These are phyloP conservation scores for Suhomyces ambrosiae DNA, from an alignment of 1,139 yeast genomes.

Conservation along the genomic window DNA sequence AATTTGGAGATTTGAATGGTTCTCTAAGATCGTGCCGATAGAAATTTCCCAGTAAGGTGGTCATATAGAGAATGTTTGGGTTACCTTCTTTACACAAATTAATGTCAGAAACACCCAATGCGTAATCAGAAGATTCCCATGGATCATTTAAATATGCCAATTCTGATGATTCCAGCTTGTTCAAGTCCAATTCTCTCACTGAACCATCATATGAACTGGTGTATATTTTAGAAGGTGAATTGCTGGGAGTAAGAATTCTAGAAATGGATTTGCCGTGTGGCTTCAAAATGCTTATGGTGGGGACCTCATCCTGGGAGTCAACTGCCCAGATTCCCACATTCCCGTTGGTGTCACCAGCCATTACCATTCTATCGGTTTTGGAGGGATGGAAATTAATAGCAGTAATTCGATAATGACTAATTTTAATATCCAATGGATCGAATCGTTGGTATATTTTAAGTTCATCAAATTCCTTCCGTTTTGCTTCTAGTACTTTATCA, in stretches of 20 bases:
- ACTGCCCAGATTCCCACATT: constrained; percentile 90
- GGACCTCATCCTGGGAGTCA: constrained; percentile 43
- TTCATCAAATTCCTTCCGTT: constrained; percentile 55
- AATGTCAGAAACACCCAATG: constrained; percentile 65
- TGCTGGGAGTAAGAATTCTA: constrained; percentile 55
- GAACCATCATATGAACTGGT: constrained; percentile 89
- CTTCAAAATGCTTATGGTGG: constrained; percentile 60
- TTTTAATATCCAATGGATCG: constrained; percentile 70
- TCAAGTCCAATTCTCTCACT: constrained; percentile 68
- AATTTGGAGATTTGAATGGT: constrained; percentile 31
- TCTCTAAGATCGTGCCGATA: constrained; percentile 68
- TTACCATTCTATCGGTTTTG: constrained; percentile 56
- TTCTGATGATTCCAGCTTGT: constrained; percentile 60
- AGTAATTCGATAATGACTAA: constrained; percentile 74
- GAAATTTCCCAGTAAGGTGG: constrained; percentile 80
- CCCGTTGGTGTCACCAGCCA: constrained; percentile 89
- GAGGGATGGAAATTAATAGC: constrained; percentile 78
- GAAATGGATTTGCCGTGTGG: constrained; percentile 79
- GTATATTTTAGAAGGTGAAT: constrained; percentile 55
- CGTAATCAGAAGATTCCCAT: constrained; percentile 34
- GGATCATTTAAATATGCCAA: constrained; percentile 55
- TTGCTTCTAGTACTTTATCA: constrained; percentile 42
- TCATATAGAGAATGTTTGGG: constrained; percentile 60
- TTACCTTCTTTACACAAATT: constrained; percentile 47
- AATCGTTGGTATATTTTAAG: constrained; percentile 55